Conservation (phyloP, 768 basidiomycete species). For the Basidioascus undulatus region DNA sequence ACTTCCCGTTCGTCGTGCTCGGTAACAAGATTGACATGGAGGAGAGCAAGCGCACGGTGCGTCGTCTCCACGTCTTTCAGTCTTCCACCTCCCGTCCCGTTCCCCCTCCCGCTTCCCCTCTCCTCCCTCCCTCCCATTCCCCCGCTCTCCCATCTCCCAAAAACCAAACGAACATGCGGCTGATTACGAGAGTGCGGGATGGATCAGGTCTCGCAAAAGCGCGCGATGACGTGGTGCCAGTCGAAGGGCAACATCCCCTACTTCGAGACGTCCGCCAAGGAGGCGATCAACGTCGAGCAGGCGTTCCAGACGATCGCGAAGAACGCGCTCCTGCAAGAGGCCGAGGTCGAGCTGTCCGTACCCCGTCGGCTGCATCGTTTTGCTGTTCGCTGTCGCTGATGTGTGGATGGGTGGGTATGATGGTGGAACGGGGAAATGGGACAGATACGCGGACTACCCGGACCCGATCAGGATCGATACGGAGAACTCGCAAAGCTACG, state of each 20-base stretch:
- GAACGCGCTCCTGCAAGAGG: conserved; percentile 93
- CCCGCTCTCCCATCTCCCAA: background rate
- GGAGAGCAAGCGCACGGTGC: conserved; percentile 87
- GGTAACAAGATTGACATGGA: conserved; percentile 99
- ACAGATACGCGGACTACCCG: conserved; percentile 90
- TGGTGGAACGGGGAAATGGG: no score
- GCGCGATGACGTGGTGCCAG: conserved; percentile 99
- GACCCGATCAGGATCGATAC: conserved; percentile 94
- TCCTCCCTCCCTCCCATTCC: background rate
- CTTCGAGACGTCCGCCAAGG: conserved; percentile 98
- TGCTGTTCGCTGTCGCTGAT: no score
- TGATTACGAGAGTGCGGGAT: background rate
- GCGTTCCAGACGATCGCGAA: conserved; percentile 99
- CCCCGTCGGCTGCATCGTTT: conserved; percentile 9
- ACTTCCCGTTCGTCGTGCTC: conserved; percentile 95
- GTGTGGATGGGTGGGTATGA: no score
- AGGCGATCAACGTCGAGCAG: conserved; percentile 98
- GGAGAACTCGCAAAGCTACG: conserved; percentile 71
- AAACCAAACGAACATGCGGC: background rate
- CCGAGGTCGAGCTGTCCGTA: conserved; percentile 79
- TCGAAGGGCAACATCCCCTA: conserved; percentile 99
- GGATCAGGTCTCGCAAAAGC: conserved; percentile 97
- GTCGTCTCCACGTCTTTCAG: conserved; percentile 8
- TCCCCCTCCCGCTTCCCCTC: background rate
- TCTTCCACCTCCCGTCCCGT: background rate